These are phyloP conservation scores for Penicillium nucicola DNA, from an alignment of 495 filamentous ascomycete species.

Conservation along the genomic window DNA sequence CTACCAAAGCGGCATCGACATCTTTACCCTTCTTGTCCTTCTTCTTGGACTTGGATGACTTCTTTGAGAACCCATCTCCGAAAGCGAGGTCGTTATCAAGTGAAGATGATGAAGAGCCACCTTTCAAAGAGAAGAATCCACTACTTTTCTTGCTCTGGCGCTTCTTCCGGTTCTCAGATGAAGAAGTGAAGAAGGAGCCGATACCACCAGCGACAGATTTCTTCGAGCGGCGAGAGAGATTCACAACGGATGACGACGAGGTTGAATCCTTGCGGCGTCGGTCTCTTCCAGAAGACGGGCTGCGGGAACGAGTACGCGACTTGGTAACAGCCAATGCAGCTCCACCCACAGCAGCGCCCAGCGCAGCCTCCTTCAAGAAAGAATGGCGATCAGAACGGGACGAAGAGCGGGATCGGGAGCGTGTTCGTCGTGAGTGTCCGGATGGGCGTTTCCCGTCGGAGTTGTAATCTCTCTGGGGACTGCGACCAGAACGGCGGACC, in stretches of 20 bases:
- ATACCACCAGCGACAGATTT: conserved; percentile 30
- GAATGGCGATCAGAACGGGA: conserved; percentile 37
- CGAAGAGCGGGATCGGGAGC: conserved; percentile 46
- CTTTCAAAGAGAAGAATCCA: conserved; percentile 58
- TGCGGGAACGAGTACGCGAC: conserved; percentile 28
- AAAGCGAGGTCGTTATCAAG: conserved; percentile 55
- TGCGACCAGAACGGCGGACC: conserved; percentile 30
- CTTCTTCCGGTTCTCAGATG: conserved; percentile 47
- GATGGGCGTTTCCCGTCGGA: conserved; percentile 15
- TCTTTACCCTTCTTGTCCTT: conserved; percentile 42
- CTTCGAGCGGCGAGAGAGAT: conserved; percentile 26
- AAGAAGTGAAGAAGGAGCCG: conserved; percentile 47
- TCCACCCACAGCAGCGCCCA: conserved; percentile 47
- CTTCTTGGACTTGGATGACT: conserved; percentile 30
- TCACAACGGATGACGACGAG: conserved; percentile 30
- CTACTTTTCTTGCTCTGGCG: conserved; percentile 36
- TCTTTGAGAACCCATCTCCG: conserved; percentile 34
- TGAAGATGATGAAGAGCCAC: conserved; percentile 57
- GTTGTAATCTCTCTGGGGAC: conserved; percentile 29
- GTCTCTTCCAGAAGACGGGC: conserved; percentile 27
- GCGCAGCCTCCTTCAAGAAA: conserved; percentile 37
- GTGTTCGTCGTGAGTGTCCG: conserved; percentile 22
- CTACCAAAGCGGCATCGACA: conserved; percentile 53
- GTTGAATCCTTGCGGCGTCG: conserved; percentile 35
- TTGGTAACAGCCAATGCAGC: conserved; percentile 34